These are phyloP conservation scores for Pythium biforme DNA, from an alignment of 352 stramenopile genomes.

Conservation along the genomic window DNA sequence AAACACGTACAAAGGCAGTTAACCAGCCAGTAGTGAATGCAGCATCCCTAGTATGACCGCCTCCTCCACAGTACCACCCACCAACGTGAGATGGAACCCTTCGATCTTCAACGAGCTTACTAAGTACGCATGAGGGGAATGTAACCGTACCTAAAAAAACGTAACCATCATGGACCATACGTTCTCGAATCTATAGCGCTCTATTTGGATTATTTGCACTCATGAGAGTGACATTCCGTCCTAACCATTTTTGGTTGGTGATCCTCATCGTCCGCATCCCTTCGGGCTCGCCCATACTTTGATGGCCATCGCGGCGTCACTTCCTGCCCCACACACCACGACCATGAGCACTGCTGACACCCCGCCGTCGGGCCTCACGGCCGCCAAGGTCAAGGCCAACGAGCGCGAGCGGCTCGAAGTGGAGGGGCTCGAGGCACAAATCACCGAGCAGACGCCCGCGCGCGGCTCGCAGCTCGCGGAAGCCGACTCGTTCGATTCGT, in stretches of 20 bases:
- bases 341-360: slow-evolving; percentile 14
- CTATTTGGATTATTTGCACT: slow-evolving; percentile 5
- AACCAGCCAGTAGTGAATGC: too few relatives aligned
- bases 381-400: slow-evolving; percentile 63
- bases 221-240: slow-evolving; percentile 9
- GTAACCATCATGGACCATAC: slow-evolving; percentile 7
- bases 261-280: background rate
- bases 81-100: too few relatives aligned
- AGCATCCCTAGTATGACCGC: too few relatives aligned
- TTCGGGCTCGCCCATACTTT: slow-evolving; percentile 14
- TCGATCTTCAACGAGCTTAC: background rate
- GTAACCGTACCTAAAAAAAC: slow-evolving; percentile 16
- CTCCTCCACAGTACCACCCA: too few relatives aligned
- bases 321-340: background rate
- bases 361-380: background rate
- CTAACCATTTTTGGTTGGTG: slow-evolving; percentile 27
- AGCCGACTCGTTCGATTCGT: slow-evolving; percentile 76
- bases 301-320: slow-evolving; percentile 5
- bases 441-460: slow-evolving; percentile 69
- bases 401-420: slow-evolving; percentile 75
- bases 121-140: background rate
- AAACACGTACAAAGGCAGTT: too few relatives aligned
- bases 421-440: slow-evolving; percentile 55
- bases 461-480: slow-evolving; percentile 77
- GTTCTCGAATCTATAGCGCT: slow-evolving; percentile 17